These are phyloP conservation scores for Cladosporium sp. DNA, from an alignment of 2,329 filamentous ascomycete genomes.

Conservation along the genomic window DNA sequence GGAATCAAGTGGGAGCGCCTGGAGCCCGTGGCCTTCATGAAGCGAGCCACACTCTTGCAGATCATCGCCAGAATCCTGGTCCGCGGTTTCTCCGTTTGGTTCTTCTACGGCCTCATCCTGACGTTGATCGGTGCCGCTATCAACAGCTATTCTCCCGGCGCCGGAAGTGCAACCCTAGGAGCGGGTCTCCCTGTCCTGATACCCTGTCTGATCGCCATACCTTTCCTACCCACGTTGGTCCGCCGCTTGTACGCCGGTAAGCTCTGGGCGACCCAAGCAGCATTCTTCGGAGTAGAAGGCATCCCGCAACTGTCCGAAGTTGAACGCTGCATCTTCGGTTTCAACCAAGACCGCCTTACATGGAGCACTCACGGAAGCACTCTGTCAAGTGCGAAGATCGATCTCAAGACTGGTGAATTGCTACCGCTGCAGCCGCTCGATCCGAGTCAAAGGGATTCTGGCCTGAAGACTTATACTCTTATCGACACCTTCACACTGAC, in stretches of 20 bases:
- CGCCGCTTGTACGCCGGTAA: slow-evolving; percentile 42
- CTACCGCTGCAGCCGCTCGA: background rate
- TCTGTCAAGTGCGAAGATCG: slow-evolving; percentile 20
- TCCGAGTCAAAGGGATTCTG: background rate
- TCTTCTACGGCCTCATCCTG: background rate
- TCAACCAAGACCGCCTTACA: slow-evolving; percentile 36
- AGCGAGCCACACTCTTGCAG: background rate
- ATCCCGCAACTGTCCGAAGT: slow-evolving; percentile 42
- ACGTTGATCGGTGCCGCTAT: background rate
- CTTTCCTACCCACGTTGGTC: slow-evolving; percentile 38
- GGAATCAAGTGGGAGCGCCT: background rate
- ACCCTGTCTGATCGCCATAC: slow-evolving; percentile 33
- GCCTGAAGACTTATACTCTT: slow-evolving; percentile 37
- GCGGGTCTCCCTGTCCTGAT: slow-evolving; percentile 20
- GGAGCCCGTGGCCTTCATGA: background rate
- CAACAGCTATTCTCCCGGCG: background rate
- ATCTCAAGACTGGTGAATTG: slow-evolving; percentile 21
- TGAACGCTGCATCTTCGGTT: slow-evolving; percentile 43
- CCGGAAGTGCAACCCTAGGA: background rate
- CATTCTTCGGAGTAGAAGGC: slow-evolving; percentile 47
- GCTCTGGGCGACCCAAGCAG: slow-evolving; percentile 43
- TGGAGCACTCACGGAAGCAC: slow-evolving; percentile 31
- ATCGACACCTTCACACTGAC: slow-evolving; percentile 48
- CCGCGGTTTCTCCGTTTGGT: background rate
- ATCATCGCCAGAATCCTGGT: background rate